Evolutionary conservation across 2,329 filamentous ascomycete genomes (phyloP).

Genomic region (Exophiala aquamarina): DNA sequence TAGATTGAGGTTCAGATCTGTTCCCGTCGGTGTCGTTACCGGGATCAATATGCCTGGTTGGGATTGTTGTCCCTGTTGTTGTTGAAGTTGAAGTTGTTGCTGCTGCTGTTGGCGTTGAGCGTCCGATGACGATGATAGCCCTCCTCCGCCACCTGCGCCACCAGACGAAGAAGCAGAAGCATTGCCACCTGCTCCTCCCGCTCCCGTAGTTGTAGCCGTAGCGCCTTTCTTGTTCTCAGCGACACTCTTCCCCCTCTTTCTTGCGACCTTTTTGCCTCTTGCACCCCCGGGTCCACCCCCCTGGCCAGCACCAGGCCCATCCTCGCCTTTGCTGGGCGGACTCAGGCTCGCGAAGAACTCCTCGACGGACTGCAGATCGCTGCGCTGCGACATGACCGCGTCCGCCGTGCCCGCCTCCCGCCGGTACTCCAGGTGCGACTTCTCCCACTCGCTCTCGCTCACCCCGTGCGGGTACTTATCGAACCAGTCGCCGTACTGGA

Average conservation of each 20-base stretch:
- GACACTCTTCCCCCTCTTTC: conserved; percentile 35
- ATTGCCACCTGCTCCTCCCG: neutral
- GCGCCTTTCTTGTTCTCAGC: conserved; percentile 37
- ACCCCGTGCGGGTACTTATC: conserved; percentile 91
- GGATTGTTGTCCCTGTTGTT: conserved; percentile 2
- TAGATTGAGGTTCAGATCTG: conserved; percentile 18
- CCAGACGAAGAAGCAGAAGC: neutral
- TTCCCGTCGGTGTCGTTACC: no score
- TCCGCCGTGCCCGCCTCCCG: conserved; percentile 76
- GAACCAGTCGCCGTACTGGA: conserved; percentile 98
- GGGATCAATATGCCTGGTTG: no score
- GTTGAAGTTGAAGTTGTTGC: neutral
- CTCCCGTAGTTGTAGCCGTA: neutral
- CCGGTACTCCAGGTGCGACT: conserved; percentile 65
- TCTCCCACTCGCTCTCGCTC: conserved; percentile 77
- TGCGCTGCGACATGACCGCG: conserved; percentile 82
- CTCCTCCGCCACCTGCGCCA: neutral
- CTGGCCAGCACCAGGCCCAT: conserved; percentile 28
- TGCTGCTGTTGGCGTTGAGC: conserved; percentile 11
- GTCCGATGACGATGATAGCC: conserved; percentile 4
- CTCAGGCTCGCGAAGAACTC: conserved; percentile 86
- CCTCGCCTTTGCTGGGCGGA: conserved; percentile 52
- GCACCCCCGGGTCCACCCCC: conserved; percentile 34
- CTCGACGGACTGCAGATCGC: conserved; percentile 88
- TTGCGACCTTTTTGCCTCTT: conserved; percentile 46